Percentiles rank a stretch among this genome's conserved stretches.
These are phyloP conservation scores for Coleophoma eucalyptorum DNA, from an alignment of 2,329 filamentous ascomycete genomes.

Conservation along the genomic window DNA sequence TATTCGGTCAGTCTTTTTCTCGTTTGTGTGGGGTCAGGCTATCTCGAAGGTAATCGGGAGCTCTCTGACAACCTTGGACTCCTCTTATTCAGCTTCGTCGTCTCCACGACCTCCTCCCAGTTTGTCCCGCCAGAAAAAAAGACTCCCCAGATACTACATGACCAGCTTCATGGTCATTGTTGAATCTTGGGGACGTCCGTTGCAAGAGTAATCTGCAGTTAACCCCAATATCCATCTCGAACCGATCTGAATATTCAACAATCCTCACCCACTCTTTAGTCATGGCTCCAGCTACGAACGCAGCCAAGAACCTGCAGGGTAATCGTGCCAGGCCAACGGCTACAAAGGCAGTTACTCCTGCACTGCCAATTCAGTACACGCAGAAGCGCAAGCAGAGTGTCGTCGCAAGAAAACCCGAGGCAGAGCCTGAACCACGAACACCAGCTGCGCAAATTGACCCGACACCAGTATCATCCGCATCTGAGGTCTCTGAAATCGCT, in stretches of 20 bases:
- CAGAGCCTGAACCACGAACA: background rate
- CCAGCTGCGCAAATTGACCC: slow-evolving; percentile 6
- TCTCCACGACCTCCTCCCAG: background rate
- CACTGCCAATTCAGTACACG: slow-evolving; percentile 27
- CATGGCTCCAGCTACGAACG: slow-evolving; percentile 22
- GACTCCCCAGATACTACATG: slow-evolving; percentile 30
- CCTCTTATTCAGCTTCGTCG: background rate
- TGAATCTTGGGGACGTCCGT: slow-evolving; percentile 32
- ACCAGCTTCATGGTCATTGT: slow-evolving; percentile 26
- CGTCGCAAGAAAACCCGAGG: background rate
- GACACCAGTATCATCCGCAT: slow-evolving; percentile 6
- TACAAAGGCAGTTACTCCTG: slow-evolving; percentile 23
- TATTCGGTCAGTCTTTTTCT: too few species aligned
- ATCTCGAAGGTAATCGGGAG: background rate
- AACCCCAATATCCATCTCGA: too few species aligned
- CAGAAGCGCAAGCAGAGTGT: slow-evolving; percentile 23
- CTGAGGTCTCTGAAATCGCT: slow-evolving; percentile 6
- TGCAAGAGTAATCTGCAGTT: background rate
- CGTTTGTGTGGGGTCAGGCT: too few species aligned
- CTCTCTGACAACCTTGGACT: background rate
- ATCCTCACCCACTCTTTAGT: slow-evolving; percentile 5
- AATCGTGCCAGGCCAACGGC: slow-evolving; percentile 21
- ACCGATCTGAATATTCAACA: slow-evolving; percentile 1
- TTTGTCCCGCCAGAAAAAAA: slow-evolving; percentile 3
- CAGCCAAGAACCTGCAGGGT: slow-evolving; percentile 25